phyloP scores from a whole-genome alignment of 306 rosid genomes.

The Cicer chorassanicum region DNA sequence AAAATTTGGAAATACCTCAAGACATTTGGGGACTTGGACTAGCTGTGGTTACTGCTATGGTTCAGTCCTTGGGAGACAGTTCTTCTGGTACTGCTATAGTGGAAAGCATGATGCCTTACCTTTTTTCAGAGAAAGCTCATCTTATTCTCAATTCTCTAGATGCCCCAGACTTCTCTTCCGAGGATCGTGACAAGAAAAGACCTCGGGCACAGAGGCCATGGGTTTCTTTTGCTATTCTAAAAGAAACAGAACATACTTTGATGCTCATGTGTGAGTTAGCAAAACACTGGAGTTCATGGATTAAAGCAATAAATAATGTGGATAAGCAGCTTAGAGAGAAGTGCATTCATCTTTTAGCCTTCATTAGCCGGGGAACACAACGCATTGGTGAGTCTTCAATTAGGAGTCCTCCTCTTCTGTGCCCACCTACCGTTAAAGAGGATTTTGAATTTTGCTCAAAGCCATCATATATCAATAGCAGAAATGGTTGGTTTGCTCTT shows the following conservation, averaged over 20 bases:
- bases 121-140: constrained; percentile 75
- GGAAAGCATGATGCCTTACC: constrained; percentile 76
- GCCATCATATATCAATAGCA: constrained; percentile 74
- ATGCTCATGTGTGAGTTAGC: constrained; percentile 86
- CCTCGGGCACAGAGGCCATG: constrained; percentile 67
- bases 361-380: constrained; percentile 80
- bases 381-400: constrained; percentile 63
- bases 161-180: constrained; percentile 75
- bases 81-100: constrained; percentile 68
- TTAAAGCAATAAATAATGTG: constrained; percentile 68
- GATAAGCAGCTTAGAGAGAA: constrained; percentile 84
- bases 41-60: constrained; percentile 85
- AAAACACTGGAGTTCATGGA: constrained; percentile 84
- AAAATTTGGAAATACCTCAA: constrained; percentile 60
- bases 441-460: constrained; percentile 70
- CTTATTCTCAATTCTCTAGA: constrained; percentile 72
- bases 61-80: constrained; percentile 85
- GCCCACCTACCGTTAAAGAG: constrained; percentile 81
- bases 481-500: constrained; percentile 89
- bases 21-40: constrained; percentile 89
- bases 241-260: constrained; percentile 84
- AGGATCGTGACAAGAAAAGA: constrained; percentile 81
- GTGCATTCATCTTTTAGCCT: constrained; percentile 93
- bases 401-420: constrained; percentile 62
- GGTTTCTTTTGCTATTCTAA: constrained; percentile 67